Evolutionary conservation across 306 rosid genomes (phyloP).

Genomic region (Senna tora): DNA sequence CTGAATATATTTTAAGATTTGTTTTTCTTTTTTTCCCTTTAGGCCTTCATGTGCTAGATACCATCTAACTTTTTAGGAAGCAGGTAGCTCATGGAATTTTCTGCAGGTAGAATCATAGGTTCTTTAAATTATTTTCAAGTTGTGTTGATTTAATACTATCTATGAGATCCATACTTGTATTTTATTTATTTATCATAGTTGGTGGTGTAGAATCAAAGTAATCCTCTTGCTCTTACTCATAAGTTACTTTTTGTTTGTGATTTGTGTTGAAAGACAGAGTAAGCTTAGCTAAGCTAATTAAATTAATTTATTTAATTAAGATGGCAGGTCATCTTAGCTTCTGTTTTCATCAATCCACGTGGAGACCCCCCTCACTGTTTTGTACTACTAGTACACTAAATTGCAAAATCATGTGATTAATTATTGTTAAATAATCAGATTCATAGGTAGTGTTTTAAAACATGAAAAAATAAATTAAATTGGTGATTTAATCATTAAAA

Average conservation of each 20-base stretch:
- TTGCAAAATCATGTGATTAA: conserved; percentile 39
- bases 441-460: no score
- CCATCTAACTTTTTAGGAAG: conserved; percentile 8
- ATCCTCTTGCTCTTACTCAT: conserved; percentile 10
- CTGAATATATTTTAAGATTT: no score
- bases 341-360: conserved; percentile 43
- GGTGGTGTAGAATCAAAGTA: conserved; percentile 50
- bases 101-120: conserved; percentile 44
- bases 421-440: conserved; percentile 3
- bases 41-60: conserved; percentile 18
- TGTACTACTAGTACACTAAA: conserved; percentile 40
- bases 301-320: conserved; percentile 34
- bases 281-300: neutral
- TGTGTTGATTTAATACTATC: conserved; percentile 31
- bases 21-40: no score
- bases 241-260: conserved; percentile 30
- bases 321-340: conserved; percentile 43
- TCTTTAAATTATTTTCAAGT: conserved; percentile 16
- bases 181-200: conserved; percentile 24
- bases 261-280: conserved; percentile 35
- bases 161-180: conserved; percentile 24
- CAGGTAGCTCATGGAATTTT: conserved; percentile 44
- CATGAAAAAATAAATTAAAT: no score
- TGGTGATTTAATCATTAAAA: no score
- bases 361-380: conserved; percentile 30